These are phyloP conservation scores for Filobasidium wieringae DNA, from an alignment of 768 basidiomycete genomes.

Conservation along the genomic window DNA sequence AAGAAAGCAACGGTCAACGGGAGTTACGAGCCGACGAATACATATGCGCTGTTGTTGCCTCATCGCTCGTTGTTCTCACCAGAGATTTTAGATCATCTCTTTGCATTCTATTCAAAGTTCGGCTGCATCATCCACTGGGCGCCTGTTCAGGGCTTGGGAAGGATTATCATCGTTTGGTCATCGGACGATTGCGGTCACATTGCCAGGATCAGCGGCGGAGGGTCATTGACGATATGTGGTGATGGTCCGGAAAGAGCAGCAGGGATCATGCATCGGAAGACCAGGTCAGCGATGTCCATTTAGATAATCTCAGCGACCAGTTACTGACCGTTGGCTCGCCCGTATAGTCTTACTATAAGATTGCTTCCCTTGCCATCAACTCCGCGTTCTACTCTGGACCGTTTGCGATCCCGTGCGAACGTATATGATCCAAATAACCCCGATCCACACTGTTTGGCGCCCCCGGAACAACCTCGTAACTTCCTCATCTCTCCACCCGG, in stretches of 20 bases:
- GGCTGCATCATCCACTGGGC: conserved; percentile 86
- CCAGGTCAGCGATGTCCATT: background rate
- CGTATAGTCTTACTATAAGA: background rate
- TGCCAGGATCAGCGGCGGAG: conserved; percentile 47
- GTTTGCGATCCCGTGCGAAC: background rate
- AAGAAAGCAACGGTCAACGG: background rate
- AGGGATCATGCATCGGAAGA: background rate
- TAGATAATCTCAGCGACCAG: background rate
- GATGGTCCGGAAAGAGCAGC: background rate
- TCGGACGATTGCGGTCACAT: conserved; percentile 52
- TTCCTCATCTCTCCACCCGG: conserved; percentile 97
- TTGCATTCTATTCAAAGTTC: conserved; percentile 59
- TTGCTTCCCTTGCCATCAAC: background rate
- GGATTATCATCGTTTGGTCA: conserved; percentile 71
- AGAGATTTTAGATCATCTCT: conserved; percentile 53
- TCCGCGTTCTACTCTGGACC: background rate
- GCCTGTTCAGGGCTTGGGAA: conserved; percentile 64
- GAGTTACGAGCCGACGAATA: conserved; percentile 51
- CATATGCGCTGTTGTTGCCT: conserved; percentile 66
- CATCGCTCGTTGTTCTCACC: conserved; percentile 69
- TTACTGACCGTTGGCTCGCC: background rate
- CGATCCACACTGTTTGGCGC: conserved; percentile 49
- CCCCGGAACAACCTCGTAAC: conserved; percentile 75
- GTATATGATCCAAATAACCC: conserved; percentile 7
- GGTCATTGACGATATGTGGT: conserved; percentile 8